phyloP scores from a whole-genome alignment of 495 filamentous ascomycete species.

The Aspergillus baeticus region DNA sequence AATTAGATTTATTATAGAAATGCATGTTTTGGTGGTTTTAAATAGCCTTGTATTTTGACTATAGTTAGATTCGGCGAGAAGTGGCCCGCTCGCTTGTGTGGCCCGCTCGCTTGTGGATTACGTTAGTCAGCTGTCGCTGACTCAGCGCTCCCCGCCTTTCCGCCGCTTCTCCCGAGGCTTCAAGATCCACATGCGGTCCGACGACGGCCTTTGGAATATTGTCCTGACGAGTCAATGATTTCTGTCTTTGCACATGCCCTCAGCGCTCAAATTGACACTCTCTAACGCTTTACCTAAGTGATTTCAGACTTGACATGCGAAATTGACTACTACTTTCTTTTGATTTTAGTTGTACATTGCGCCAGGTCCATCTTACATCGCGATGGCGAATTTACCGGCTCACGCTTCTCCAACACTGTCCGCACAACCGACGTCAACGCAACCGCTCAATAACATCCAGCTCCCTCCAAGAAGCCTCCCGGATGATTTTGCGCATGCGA shows the following conservation, averaged over 20 bases:
- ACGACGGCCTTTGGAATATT: conserved; percentile 4
- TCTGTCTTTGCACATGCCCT: not conserved
- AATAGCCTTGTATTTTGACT: too few relatives aligned
- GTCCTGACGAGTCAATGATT: not conserved
- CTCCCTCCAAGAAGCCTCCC: conserved; percentile 14
- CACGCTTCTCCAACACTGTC: conserved; percentile 52
- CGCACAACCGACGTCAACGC: conserved; percentile 35
- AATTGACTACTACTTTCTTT: not conserved
- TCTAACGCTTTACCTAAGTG: not conserved
- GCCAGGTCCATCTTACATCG: conserved; percentile 15
- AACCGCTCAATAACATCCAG: conserved; percentile 27
- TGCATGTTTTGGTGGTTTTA: too few relatives aligned
- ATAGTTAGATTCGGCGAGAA: too few relatives aligned
- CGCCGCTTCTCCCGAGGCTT: conserved; percentile 19
- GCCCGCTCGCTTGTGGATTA: conserved; percentile 4
- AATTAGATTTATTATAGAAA: too few relatives aligned
- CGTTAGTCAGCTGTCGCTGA: conserved; percentile 9
- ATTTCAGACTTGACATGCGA: not conserved
- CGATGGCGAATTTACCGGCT: conserved; percentile 51
- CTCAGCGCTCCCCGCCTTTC: conserved; percentile 18
- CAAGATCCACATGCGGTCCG: conserved; percentile 15
- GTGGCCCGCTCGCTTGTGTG: too few relatives aligned
- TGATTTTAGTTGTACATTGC: conserved; percentile 3
- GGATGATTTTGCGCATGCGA: conserved; percentile 16
- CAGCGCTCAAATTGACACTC: not conserved